A percentile compares a stretch with the other conserved stretches of the same genome.
Evolutionary conservation across 805 yeast genomes (phyloP).

Genomic region (Starmerella stellata): DNA sequence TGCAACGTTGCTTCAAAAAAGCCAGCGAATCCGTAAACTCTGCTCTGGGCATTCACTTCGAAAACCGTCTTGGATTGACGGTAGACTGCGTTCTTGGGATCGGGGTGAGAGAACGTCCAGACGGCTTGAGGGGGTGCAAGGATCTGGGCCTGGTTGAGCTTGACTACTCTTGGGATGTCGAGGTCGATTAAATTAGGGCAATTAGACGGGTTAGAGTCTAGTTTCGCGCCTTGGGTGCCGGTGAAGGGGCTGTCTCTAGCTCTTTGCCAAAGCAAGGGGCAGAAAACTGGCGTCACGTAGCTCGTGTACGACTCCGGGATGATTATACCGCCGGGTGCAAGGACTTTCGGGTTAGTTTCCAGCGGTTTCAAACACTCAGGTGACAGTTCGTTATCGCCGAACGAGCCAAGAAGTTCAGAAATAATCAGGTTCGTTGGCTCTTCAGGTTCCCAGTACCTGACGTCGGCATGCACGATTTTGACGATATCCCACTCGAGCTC

Average conservation of each 20-base stretch:
- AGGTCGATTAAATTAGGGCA: constrained; percentile 6
- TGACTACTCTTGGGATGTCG: constrained; percentile 31
- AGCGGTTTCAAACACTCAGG: constrained; percentile 54
- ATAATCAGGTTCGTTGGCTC: constrained; percentile 40
- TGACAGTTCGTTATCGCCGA: constrained; percentile 78
- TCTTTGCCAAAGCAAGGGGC: constrained; percentile 32
- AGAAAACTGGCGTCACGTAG: constrained; percentile 46
- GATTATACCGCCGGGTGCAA: constrained; percentile 34
- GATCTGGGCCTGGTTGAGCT: constrained; percentile 26
- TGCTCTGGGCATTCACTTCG: constrained; percentile 32
- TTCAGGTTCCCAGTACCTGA: constrained; percentile 33
- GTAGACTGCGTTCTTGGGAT: constrained; percentile 9
- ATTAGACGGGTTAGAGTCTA: neutral
- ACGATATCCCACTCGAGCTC: constrained; percentile 36
- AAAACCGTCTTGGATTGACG: constrained; percentile 25
- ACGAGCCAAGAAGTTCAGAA: constrained; percentile 73
- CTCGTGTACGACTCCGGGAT: constrained; percentile 46
- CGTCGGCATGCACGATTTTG: constrained; percentile 38
- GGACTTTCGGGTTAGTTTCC: constrained; percentile 20
- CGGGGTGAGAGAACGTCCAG: constrained; percentile 50
- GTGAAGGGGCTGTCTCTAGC: constrained; percentile 4
- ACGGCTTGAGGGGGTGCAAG: constrained; percentile 31
- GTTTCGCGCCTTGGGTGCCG: neutral
- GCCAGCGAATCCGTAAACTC: constrained; percentile 59
- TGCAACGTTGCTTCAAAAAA: constrained; percentile 56